Conservation (phyloP, 2,329 filamentous ascomycete genomes). For the Aureobasidium musti region DNA sequence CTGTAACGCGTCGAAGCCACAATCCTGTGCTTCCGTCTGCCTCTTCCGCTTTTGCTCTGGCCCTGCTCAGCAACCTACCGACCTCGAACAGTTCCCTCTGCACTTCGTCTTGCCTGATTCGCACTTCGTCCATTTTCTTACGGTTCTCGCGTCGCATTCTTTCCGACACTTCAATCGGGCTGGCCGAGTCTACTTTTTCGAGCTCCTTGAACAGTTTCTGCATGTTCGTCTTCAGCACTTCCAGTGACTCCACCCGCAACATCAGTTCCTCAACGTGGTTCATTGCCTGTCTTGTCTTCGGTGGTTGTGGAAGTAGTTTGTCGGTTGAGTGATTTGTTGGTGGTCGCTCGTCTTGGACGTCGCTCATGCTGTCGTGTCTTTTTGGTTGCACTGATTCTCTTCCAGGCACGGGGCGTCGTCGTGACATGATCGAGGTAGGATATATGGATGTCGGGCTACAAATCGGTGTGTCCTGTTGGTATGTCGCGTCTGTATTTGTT, state of each 20-base stretch:
- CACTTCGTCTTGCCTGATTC: conserved; percentile 69
- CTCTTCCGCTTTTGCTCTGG: conserved; percentile 68
- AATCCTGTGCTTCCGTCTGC: conserved; percentile 63
- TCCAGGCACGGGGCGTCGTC: conserved; percentile 32
- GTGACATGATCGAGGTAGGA: conserved; percentile 25
- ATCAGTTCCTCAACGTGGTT: conserved; percentile 65
- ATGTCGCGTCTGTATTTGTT: conserved; percentile 43
- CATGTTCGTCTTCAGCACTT: conserved; percentile 70
- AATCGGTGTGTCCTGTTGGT: conserved; percentile 47
- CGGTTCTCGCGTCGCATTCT: conserved; percentile 58
- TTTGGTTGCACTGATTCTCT: conserved; percentile 26
- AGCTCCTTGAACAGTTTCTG: conserved; percentile 72
- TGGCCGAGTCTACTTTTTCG: conserved; percentile 70
- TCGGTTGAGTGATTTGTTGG: conserved; percentile 41
- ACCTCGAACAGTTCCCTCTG: conserved; percentile 76
- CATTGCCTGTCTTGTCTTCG: conserved; percentile 30
- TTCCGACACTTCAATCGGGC: conserved; percentile 66
- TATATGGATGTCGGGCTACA: conserved; percentile 46
- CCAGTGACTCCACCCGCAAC: conserved; percentile 64
- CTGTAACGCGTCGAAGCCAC: conserved; percentile 77
- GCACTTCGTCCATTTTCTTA: conserved; percentile 66
- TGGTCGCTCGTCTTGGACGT: conserved; percentile 34
- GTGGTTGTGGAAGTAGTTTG: conserved; percentile 24
- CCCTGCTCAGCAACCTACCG: conserved; percentile 73
- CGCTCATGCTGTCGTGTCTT: conserved; percentile 32